Conservation (phyloP, 768 basidiomycete species). For the Amanita exitialis region DNA sequence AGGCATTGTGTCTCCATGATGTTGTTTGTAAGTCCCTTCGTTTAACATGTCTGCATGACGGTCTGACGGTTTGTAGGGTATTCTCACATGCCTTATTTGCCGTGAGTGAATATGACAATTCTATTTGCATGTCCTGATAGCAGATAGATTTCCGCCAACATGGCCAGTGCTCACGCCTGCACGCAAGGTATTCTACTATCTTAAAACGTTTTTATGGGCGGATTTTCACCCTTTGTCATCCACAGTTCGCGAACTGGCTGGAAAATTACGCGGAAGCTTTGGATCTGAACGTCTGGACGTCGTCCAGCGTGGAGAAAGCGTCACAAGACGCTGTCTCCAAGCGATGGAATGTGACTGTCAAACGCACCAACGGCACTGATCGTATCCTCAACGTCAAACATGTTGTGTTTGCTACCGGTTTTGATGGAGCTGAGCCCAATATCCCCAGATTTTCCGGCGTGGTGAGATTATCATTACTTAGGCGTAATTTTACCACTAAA, state of each 20-base stretch:
- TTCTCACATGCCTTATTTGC: constrained; percentile 47
- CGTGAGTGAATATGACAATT: constrained; percentile 19
- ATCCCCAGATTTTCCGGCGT: constrained; percentile 35
- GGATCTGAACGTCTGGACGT: constrained; percentile 58
- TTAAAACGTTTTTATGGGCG: not conserved
- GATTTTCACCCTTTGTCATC: not conserved
- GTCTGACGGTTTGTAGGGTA: constrained; percentile 23
- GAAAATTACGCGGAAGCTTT: constrained; percentile 50
- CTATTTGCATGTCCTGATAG: not conserved
- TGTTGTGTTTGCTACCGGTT: constrained; percentile 35
- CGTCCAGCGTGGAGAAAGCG: constrained; percentile 29
- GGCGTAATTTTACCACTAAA: not conserved
- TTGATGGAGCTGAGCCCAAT: constrained; percentile 35
- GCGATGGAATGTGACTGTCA: constrained; percentile 36
- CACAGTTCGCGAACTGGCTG: constrained; percentile 55
- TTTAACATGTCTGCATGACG: not conserved
- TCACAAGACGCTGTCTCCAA: constrained; percentile 25
- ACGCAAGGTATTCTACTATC: constrained; percentile 33
- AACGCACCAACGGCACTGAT: constrained; percentile 20
- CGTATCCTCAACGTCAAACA: constrained; percentile 35
- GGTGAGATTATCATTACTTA: constrained; percentile 13
- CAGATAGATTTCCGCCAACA: constrained; percentile 39
- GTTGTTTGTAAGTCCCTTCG: constrained; percentile 27
- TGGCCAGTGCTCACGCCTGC: constrained; percentile 47
- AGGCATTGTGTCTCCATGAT: constrained; percentile 45